Evolutionary conservation across 1,284 basidiomycete genomes (phyloP).

Genomic region (Microstroma glucosiphilum): DNA sequence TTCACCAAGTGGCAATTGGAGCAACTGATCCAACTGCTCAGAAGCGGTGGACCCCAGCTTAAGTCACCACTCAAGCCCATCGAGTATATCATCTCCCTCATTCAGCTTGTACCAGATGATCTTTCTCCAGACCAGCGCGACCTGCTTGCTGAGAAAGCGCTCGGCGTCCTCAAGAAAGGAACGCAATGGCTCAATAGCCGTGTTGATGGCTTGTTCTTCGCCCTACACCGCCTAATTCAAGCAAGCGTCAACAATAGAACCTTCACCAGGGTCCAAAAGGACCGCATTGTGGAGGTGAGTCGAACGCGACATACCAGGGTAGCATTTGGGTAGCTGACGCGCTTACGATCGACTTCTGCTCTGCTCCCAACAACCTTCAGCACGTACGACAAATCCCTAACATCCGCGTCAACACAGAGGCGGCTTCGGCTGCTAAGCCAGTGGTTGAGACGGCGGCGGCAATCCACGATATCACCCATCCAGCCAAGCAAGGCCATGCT

Average conservation of each 20-base stretch:
- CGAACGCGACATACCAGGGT: too few species aligned
- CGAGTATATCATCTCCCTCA: slow-evolving; percentile 9
- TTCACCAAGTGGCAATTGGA: slow-evolving; percentile 11
- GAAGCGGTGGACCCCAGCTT: slow-evolving; percentile 9
- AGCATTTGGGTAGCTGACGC: too few species aligned
- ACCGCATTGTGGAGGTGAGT: background rate
- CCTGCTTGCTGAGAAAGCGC: slow-evolving; percentile 2
- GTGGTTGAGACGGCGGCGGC: too few species aligned
- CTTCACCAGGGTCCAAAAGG: background rate
- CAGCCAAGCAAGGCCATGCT: too few species aligned
- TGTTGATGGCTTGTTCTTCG: background rate
- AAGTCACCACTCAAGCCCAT: slow-evolving; percentile 14
- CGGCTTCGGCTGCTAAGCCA: too few species aligned
- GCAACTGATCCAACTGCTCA: slow-evolving; percentile 10
- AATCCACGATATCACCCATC: too few species aligned
- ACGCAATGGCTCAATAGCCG: background rate
- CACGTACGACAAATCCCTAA: too few species aligned
- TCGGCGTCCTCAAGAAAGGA: background rate
- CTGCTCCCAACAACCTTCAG: too few species aligned
- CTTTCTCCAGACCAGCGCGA: background rate
- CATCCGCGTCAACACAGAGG: too few species aligned
- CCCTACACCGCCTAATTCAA: background rate
- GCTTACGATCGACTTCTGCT: too few species aligned
- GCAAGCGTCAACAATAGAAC: background rate
- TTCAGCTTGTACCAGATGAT: slow-evolving; percentile 9